These are phyloP conservation scores for Centaurea solstitialis DNA, from an alignment of 129 eudicot genomes.

Conservation along the genomic window DNA sequence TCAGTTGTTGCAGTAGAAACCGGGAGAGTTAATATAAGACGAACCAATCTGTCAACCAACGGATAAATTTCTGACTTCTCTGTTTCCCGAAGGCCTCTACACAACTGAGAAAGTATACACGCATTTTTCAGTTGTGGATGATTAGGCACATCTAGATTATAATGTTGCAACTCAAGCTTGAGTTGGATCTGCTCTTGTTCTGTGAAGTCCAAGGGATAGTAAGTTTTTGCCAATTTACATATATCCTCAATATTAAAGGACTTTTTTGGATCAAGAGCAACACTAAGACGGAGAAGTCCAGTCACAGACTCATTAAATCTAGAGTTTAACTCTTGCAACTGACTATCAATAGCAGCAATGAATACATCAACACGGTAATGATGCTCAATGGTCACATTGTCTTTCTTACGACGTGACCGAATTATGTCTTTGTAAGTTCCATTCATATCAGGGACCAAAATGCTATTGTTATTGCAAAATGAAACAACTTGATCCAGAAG, in stretches of 20 bases:
- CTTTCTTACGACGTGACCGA: not conserved
- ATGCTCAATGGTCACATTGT: not conserved
- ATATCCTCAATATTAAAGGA: not conserved
- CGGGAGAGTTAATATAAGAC: too few relatives aligned
- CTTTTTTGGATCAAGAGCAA: too few relatives aligned
- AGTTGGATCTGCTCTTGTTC: not conserved
- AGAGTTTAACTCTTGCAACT: not conserved
- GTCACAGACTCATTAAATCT: not conserved
- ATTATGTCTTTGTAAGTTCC: not conserved
- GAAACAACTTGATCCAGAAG: too few relatives aligned
- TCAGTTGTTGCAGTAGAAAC: too few relatives aligned
- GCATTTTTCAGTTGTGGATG: not conserved
- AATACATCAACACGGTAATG: not conserved
- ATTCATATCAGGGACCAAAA: too few relatives aligned
- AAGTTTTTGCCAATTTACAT: not conserved
- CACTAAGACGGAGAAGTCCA: not conserved
- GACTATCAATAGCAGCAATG: not conserved
- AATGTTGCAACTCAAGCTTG: not conserved
- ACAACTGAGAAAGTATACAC: too few relatives aligned
- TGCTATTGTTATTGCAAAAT: too few relatives aligned
- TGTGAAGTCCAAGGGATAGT: not conserved
- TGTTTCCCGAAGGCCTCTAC: too few relatives aligned
- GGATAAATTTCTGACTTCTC: too few relatives aligned
- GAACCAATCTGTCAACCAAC: too few relatives aligned
- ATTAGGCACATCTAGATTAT: not conserved